Conservation (phyloP, 1,139 yeast species). For the Pichia cactophila region DNA sequence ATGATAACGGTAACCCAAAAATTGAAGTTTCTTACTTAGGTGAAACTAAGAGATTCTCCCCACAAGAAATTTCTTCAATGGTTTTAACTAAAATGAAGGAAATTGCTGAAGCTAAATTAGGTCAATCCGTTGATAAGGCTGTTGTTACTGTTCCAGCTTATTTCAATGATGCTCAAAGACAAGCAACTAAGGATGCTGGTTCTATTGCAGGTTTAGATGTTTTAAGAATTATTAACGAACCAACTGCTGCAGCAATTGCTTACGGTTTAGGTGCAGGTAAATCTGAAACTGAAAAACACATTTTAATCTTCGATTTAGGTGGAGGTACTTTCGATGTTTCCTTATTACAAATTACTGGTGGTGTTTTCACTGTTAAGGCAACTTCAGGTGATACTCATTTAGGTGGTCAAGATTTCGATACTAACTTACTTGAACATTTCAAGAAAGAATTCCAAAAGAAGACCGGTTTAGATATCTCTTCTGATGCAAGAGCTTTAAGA, state of each 20-base stretch:
- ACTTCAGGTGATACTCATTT: conserved; percentile 99
- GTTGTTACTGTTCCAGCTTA: conserved; percentile 96
- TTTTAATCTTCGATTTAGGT: conserved; percentile 92
- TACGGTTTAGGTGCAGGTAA: conserved; percentile 90
- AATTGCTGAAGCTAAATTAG: conserved; percentile 93
- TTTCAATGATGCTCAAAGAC: conserved; percentile 96
- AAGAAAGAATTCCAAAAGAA: conserved; percentile 94
- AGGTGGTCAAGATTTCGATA: conserved; percentile 99
- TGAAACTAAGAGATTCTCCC: conserved; percentile 90
- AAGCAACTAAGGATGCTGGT: conserved; percentile 98
- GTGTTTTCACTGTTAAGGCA: conserved; percentile 98
- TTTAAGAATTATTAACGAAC: conserved; percentile 94
- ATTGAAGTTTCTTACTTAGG: conserved; percentile 91
- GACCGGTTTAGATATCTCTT: conserved; percentile 87
- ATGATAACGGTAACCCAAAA: conserved; percentile 79
- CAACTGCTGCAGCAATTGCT: conserved; percentile 98
- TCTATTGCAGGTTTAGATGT: conserved; percentile 95
- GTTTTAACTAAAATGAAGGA: conserved; percentile 97
- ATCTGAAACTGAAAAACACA: conserved; percentile 56
- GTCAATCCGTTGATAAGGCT: conserved; percentile 89
- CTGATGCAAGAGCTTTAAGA: conserved; percentile 92
- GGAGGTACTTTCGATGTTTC: conserved; percentile 99
- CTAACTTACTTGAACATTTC: conserved; percentile 92
- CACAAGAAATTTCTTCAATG: conserved; percentile 97
- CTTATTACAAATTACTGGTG: conserved; percentile 92